Base-by-base conservation (phyloP, 176 grass and related monocot genomes). In the Hordeum vulgare region DNA sequence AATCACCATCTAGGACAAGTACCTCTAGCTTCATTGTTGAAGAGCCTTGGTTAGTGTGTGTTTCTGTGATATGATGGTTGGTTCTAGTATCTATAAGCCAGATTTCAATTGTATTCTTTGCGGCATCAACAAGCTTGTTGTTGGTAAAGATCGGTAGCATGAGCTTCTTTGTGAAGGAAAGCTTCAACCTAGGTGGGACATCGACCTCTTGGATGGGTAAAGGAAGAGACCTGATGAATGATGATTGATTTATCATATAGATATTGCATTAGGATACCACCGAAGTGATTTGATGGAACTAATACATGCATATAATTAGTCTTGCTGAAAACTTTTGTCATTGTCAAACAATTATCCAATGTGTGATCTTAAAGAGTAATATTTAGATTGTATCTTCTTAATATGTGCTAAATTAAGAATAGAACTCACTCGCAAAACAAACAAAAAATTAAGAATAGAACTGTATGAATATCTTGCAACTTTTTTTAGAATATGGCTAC, bases 1-100 rank as follows among this genome's bases (percentile, higher is more conserved):
- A 97, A 75, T 90, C 89, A 4, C 91, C 94, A 71, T 94, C 85
- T 13, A 97, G 87, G 66, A 88, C 91, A 14, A 94, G 71, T 23
- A 97, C 63, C 79, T 97, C 94, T 35, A 97, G 49, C 61, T 64
- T 79, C 54, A 78, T 0, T 56, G 73, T 63, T 26, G 80, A 85
- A 44, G 80, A 71, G 2, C 36, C 58, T 4, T 63, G 57, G 7
- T 71, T 28, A n/a, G 27, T 61, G 33, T 42, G 59, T 40, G 45
- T 5, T 39, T 66, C 66, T 29, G 53, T 0, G 18, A 64, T 47
- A 15, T 29, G 17, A 51, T 27, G 8, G 15, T 77, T 72, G 3
- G 78, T 77, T 71, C 61, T 81, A 31, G 88, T n/a, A 21, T 89
- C 61, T 2, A 73, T 15, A 33, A 92, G 81, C 6, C 27, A 31